Evolutionary conservation across 75 land plant genomes (phyloP).

Genomic region (Selaginella moellendorffii): DNA sequence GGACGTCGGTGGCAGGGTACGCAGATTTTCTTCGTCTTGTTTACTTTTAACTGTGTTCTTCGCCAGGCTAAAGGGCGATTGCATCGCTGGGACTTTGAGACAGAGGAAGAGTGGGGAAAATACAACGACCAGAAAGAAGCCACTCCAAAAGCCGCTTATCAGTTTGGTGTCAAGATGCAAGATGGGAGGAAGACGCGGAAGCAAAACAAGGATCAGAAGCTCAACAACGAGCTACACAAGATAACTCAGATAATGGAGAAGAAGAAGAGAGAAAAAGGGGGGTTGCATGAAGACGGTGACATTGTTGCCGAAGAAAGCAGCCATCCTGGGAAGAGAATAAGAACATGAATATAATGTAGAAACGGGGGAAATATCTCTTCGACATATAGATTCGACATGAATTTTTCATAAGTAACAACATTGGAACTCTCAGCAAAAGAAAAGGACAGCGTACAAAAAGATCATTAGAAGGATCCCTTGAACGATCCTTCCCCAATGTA

Average conservation of each 20-base stretch:
- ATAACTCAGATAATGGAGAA: constrained; percentile 75
- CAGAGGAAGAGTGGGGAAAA: constrained; percentile 96
- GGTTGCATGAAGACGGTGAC: constrained; percentile 23
- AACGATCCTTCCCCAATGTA: too few relatives aligned
- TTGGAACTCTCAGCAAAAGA: too few relatives aligned
- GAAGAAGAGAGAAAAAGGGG: constrained; percentile 58
- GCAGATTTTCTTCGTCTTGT: constrained; percentile 4
- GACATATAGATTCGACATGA: background rate
- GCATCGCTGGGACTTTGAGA: constrained; percentile 98
- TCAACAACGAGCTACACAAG: constrained; percentile 86
- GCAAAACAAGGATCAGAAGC: constrained; percentile 96
- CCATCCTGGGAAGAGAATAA: constrained; percentile 58
- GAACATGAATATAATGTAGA: too few relatives aligned
- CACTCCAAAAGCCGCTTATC: constrained; percentile 99
- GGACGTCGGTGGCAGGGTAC: constrained; percentile 99
- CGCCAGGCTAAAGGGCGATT: constrained; percentile 91
- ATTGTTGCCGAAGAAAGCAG: constrained; percentile 41
- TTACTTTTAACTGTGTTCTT: background rate
- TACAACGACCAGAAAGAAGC: constrained; percentile 99
- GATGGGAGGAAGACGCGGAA: constrained; percentile 96
- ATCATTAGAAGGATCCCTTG: too few relatives aligned
- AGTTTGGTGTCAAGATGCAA: constrained; percentile 99
- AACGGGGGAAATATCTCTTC: constrained; percentile 1
- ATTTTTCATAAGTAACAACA: too few relatives aligned
- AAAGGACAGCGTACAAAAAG: too few relatives aligned